These are phyloP conservation scores for Aspergillus terreus DNA, from an alignment of 2,329 filamentous ascomycete species.

Conservation along the genomic window DNA sequence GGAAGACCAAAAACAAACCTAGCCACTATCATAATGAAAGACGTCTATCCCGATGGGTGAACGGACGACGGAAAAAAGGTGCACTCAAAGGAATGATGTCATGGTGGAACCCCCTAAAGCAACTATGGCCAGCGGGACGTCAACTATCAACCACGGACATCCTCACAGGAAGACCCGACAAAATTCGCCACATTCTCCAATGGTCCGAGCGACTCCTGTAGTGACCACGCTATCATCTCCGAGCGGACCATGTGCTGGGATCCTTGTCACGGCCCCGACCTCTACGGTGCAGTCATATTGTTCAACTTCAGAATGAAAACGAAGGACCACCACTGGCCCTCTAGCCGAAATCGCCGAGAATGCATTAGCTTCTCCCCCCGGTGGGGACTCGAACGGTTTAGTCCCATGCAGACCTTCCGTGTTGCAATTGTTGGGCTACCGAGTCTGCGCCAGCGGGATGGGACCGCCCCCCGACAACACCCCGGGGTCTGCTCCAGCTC, in stretches of 20 bases:
- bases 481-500: too few relatives aligned
- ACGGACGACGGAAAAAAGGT: neutral
- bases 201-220: neutral
- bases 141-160: neutral
- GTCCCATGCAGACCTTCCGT: neutral
- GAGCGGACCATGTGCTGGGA: neutral
- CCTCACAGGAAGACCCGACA: neutral
- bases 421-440: neutral
- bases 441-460: too few relatives aligned
- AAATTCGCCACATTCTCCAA: neutral
- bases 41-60: neutral
- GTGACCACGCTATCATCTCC: neutral
- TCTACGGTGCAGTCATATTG: neutral
- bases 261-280: neutral
- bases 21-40: neutral
- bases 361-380: neutral
- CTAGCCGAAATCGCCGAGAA: conserved; percentile 4
- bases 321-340: neutral
- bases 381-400: conserved; percentile 1
- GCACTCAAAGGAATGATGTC: neutral
- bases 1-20: neutral
- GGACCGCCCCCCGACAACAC: too few relatives aligned
- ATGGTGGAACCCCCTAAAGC: neutral
- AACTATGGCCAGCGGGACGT: neutral
- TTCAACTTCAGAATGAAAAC: neutral